These are phyloP conservation scores for Suhomyces taliae DNA, from an alignment of 1,139 yeast species.

Conservation along the genomic window DNA sequence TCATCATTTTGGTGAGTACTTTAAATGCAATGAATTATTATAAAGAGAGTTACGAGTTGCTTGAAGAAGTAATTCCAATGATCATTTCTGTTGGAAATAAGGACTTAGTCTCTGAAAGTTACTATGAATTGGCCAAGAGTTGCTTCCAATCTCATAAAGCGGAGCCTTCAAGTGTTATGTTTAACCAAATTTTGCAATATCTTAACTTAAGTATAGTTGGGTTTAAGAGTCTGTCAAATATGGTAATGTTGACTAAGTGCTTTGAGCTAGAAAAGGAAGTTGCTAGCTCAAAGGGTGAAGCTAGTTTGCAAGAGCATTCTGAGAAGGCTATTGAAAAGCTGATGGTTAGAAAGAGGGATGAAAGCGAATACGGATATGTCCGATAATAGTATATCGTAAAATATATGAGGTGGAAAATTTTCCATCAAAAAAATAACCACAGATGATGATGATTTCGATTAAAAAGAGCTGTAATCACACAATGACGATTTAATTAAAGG, in stretches of 20 bases:
- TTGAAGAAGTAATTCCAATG: slow-evolving; percentile 40
- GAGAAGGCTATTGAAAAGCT: slow-evolving; percentile 30
- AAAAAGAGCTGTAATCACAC: too few relatives aligned
- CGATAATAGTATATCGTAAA: background rate
- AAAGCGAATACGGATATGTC: slow-evolving; percentile 26
- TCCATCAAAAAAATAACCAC: background rate
- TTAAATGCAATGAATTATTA: slow-evolving; percentile 35
- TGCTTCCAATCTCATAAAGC: slow-evolving; percentile 22
- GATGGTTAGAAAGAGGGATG: slow-evolving; percentile 28
- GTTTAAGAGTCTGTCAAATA: slow-evolving; percentile 33
- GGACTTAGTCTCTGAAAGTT: slow-evolving; percentile 37
- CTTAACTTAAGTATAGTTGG: slow-evolving; percentile 47
- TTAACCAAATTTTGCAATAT: slow-evolving; percentile 32
- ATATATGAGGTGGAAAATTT: background rate
- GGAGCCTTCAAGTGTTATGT: slow-evolving; percentile 9
- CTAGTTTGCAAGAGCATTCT: slow-evolving; percentile 35
- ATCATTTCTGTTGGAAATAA: slow-evolving; percentile 36
- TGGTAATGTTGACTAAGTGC: slow-evolving; percentile 30
- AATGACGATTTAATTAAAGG: too few relatives aligned
- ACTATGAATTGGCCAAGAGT: slow-evolving; percentile 36
- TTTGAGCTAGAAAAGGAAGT: slow-evolving; percentile 37
- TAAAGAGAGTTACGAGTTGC: slow-evolving; percentile 38
- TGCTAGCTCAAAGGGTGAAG: slow-evolving; percentile 26
- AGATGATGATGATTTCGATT: too few relatives aligned
- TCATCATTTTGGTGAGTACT: slow-evolving; percentile 37